Evolutionary conservation across 2,329 filamentous ascomycete genomes (phyloP).

Genomic region (Cladosporium colombiae): DNA sequence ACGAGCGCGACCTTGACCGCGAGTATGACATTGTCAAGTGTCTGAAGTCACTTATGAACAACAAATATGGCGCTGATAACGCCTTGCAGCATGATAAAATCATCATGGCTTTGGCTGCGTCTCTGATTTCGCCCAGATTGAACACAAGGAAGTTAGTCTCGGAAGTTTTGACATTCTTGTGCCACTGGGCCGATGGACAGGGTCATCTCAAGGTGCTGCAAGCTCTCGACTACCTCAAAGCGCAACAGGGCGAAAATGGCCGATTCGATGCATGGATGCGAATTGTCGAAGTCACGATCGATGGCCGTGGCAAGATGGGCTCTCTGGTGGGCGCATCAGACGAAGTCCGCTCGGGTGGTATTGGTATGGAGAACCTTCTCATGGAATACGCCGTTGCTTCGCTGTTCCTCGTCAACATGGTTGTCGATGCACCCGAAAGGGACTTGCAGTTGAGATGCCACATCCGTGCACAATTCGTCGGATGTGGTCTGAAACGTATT

Average conservation of each 20-base stretch:
- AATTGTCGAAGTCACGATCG: slow-evolving; percentile 93
- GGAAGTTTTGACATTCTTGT: slow-evolving; percentile 93
- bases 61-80: slow-evolving; percentile 97
- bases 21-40: slow-evolving; percentile 99
- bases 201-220: slow-evolving; percentile 93
- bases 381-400: slow-evolving; percentile 99
- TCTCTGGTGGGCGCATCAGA: slow-evolving; percentile 95
- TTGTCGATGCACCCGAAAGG: slow-evolving; percentile 85
- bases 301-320: slow-evolving; percentile 97
- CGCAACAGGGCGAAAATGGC: slow-evolving; percentile 84
- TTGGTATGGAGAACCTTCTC: slow-evolving; percentile 96
- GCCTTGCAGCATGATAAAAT: slow-evolving; percentile 87
- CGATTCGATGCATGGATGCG: slow-evolving; percentile 99
- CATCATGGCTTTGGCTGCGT: slow-evolving; percentile 81
- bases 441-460: slow-evolving; percentile 91
- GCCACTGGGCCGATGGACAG: slow-evolving; percentile 86
- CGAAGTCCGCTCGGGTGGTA: slow-evolving; percentile 91
- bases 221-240: slow-evolving; percentile 88
- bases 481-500: slow-evolving; percentile 91
- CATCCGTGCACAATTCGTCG: slow-evolving; percentile 92
- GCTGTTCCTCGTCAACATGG: slow-evolving; percentile 93
- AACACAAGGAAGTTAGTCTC: slow-evolving; percentile 93
- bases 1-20: slow-evolving; percentile 80
- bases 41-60: slow-evolving; percentile 97
- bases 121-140: slow-evolving; percentile 82